A percentile compares a stretch with the other conserved stretches of the same genome.
Evolutionary conservation across 306 rosid species (phyloP).

Genomic region (Rosa lucieae): DNA sequence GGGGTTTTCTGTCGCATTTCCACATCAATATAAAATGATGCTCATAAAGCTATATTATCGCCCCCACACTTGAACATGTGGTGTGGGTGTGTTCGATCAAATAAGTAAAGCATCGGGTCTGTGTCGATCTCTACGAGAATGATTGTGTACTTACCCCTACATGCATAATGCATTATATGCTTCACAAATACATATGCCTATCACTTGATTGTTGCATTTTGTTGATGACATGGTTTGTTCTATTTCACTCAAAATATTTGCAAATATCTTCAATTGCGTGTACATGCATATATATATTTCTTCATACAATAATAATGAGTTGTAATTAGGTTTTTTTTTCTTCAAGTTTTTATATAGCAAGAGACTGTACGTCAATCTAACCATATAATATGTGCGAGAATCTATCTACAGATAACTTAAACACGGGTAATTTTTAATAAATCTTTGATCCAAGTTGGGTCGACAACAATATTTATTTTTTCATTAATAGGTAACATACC

Average conservation of each 20-base stretch:
- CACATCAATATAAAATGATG: neutral
- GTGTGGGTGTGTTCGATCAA: neutral
- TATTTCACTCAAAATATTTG: neutral
- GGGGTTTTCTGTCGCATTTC: neutral
- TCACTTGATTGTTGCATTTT: slow-evolving; percentile 3
- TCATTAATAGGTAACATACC: too few relatives aligned
- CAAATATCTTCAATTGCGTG: neutral
- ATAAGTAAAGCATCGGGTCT: neutral
- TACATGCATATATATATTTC: neutral
- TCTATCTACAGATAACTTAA: too few relatives aligned
- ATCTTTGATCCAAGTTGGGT: too few relatives aligned
- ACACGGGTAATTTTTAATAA: too few relatives aligned
- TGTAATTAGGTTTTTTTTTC: too few relatives aligned
- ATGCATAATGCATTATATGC: neutral
- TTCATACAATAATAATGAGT: too few relatives aligned
- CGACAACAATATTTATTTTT: too few relatives aligned
- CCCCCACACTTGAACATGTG: neutral
- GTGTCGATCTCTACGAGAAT: neutral
- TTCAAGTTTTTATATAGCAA: too few relatives aligned
- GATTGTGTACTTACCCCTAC: neutral
- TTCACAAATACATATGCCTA: neutral
- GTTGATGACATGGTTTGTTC: slow-evolving; percentile 3
- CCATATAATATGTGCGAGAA: too few relatives aligned
- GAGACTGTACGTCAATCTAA: too few relatives aligned
- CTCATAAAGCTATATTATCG: neutral